phyloP scores from a whole-genome alignment of 345 rosid genomes.

The Balakata baccata region DNA sequence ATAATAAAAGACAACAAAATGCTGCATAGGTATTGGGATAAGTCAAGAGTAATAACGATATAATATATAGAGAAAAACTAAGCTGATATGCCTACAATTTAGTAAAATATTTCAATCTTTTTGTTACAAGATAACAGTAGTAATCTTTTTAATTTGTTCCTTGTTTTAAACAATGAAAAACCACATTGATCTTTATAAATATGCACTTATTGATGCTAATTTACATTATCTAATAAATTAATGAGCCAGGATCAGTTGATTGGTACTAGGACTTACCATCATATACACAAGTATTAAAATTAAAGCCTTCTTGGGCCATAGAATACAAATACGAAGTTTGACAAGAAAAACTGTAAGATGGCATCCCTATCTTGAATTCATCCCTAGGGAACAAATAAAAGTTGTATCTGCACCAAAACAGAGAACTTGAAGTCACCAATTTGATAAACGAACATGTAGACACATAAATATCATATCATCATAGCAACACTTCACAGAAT shows the following conservation, averaged over 20 bases:
- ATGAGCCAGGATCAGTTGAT: background rate
- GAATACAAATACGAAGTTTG: conserved; percentile 62
- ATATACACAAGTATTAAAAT: conserved; percentile 80
- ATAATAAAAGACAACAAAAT: background rate
- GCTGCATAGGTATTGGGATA: background rate
- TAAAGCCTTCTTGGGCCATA: conserved; percentile 82
- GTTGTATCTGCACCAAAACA: conserved; percentile 58
- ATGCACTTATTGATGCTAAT: background rate
- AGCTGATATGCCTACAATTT: background rate
- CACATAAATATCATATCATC: background rate
- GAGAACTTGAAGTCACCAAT: background rate
- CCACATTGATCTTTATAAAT: background rate
- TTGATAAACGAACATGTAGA: background rate
- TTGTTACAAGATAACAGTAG: background rate
- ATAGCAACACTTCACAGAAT: background rate
- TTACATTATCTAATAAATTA: background rate
- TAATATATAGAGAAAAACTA: background rate
- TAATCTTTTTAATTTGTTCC: background rate
- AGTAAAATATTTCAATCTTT: background rate
- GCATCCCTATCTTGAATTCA: conserved; percentile 70
- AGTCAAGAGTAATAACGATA: background rate
- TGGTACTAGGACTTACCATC: conserved; percentile 47
- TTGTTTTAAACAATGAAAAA: background rate
- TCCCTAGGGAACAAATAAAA: conserved; percentile 87
- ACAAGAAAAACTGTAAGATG: conserved; percentile 79